Evolutionary conservation across 2,329 filamentous ascomycete species (phyloP).

Genomic region (Diplodia intermedia): DNA sequence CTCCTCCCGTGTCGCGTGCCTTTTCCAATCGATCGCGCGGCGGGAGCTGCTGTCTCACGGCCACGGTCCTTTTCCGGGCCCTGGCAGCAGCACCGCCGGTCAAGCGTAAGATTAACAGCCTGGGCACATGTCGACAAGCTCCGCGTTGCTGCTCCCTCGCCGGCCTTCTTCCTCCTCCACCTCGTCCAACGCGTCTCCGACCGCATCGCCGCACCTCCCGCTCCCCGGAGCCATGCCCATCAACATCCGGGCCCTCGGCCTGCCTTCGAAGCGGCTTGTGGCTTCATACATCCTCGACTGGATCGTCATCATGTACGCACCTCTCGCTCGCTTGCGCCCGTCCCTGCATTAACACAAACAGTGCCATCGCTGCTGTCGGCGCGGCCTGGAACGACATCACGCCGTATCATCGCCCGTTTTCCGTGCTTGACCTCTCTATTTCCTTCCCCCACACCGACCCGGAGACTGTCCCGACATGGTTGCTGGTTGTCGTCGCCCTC

Average conservation of each 20-base stretch:
- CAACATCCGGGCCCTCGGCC: slow-evolving; percentile 15
- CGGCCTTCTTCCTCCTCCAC: not conserved
- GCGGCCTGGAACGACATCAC: slow-evolving; percentile 64
- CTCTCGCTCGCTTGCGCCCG: not conserved
- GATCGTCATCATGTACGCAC: slow-evolving; percentile 67
- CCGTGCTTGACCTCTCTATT: slow-evolving; percentile 75
- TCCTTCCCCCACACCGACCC: slow-evolving; percentile 74
- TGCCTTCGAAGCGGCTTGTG: slow-evolving; percentile 61
- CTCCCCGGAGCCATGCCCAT: not conserved
- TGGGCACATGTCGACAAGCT: slow-evolving; percentile 13
- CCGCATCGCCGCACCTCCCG: not conserved
- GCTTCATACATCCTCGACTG: slow-evolving; percentile 77
- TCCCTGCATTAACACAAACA: slow-evolving; percentile 18
- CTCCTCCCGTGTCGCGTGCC: slow-evolving; percentile 11
- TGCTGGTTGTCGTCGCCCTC: slow-evolving; percentile 69
- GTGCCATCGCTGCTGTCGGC: slow-evolving; percentile 65
- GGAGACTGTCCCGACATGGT: slow-evolving; percentile 73
- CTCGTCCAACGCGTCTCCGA: not conserved
- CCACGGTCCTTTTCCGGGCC: slow-evolving; percentile 12
- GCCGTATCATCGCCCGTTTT: slow-evolving; percentile 75
- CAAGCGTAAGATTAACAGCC: slow-evolving; percentile 19
- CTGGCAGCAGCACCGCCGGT: not conserved
- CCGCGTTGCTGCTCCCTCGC: slow-evolving; percentile 4
- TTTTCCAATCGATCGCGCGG: not conserved
- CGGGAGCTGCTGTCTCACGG: slow-evolving; percentile 6